Conservation (phyloP, 2,329 filamentous ascomycete species). For the Penicillium thymicola region DNA sequence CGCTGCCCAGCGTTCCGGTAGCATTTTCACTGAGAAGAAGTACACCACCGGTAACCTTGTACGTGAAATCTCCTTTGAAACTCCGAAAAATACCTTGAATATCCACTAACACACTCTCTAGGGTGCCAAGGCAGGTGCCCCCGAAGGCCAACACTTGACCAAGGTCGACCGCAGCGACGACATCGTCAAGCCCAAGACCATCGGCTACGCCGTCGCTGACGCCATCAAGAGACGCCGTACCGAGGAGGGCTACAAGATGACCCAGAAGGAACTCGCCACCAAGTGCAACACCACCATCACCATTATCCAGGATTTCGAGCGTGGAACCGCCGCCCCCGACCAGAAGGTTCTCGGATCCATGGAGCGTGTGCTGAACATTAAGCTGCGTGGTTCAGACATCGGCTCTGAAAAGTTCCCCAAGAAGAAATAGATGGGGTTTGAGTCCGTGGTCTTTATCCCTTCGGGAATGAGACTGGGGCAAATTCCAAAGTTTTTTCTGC, state of each 20-base stretch:
- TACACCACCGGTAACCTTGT: constrained; percentile 73
- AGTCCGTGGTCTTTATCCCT: constrained; percentile 24
- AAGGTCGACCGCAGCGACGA: constrained; percentile 98
- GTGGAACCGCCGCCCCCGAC: constrained; percentile 72
- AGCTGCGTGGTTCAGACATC: constrained; percentile 81
- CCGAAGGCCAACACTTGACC: constrained; percentile 90
- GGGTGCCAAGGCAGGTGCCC: constrained; percentile 45
- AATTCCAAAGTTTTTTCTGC: constrained; percentile 12
- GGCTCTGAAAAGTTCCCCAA: constrained; percentile 78
- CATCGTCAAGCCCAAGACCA: constrained; percentile 93
- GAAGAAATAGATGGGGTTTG: constrained; percentile 56
- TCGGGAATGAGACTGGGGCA: constrained; percentile 16
- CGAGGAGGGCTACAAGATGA: constrained; percentile 89
- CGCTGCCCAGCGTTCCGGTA: constrained; percentile 78
- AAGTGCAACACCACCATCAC: constrained; percentile 84
- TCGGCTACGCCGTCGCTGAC: constrained; percentile 75
- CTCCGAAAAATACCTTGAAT: background rate
- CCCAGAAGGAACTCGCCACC: constrained; percentile 81
- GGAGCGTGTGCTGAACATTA: constrained; percentile 82
- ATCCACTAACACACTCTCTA: constrained; percentile 26
- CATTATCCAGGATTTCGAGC: constrained; percentile 81
- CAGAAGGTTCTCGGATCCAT: constrained; percentile 76
- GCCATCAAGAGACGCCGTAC: constrained; percentile 77
- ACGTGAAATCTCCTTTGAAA: constrained; percentile 26
- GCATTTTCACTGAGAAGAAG: constrained; percentile 92